These are phyloP conservation scores for Singerocomus inundabilis DNA, from an alignment of 1,284 basidiomycete species.

Conservation along the genomic window DNA sequence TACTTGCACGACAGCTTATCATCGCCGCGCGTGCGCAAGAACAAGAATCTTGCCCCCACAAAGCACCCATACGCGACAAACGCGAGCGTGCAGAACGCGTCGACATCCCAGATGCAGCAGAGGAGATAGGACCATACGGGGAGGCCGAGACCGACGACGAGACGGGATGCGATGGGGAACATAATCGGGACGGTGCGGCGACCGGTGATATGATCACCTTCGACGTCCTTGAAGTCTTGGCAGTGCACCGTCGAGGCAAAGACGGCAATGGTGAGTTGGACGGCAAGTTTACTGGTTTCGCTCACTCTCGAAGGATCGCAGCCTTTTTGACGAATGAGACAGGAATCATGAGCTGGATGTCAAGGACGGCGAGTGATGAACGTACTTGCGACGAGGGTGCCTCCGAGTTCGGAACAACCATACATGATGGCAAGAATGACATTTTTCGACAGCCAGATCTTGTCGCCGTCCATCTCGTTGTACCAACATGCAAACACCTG, in stretches of 20 bases:
- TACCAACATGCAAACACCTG: constrained; percentile 35
- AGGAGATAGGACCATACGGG: constrained; percentile 27
- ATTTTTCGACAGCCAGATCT: constrained; percentile 40
- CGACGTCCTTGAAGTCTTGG: constrained; percentile 42
- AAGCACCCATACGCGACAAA: constrained; percentile 30
- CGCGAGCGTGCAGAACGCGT: constrained; percentile 19
- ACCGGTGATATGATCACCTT: constrained; percentile 35
- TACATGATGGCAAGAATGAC: constrained; percentile 39
- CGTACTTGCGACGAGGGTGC: constrained; percentile 39
- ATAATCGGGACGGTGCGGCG: constrained; percentile 38
- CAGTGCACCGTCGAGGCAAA: constrained; percentile 40
- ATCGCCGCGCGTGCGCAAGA: constrained; percentile 19
- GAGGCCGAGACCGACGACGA: constrained; percentile 25
- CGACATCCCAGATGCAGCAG: constrained; percentile 28
- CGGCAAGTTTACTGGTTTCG: constrained; percentile 24
- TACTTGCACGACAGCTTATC: constrained; percentile 35
- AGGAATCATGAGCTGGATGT: neutral
- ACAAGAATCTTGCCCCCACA: constrained; percentile 31
- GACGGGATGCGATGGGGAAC: constrained; percentile 29
- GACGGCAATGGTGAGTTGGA: constrained; percentile 28
- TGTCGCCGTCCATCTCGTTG: constrained; percentile 38
- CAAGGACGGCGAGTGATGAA: neutral
- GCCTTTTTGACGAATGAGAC: no score
- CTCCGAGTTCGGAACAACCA: constrained; percentile 38
- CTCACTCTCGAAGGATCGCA: constrained; percentile 16